These are phyloP conservation scores for Gracilaria domingensis DNA, from an alignment of 23 red algal species.

Conservation along the genomic window DNA sequence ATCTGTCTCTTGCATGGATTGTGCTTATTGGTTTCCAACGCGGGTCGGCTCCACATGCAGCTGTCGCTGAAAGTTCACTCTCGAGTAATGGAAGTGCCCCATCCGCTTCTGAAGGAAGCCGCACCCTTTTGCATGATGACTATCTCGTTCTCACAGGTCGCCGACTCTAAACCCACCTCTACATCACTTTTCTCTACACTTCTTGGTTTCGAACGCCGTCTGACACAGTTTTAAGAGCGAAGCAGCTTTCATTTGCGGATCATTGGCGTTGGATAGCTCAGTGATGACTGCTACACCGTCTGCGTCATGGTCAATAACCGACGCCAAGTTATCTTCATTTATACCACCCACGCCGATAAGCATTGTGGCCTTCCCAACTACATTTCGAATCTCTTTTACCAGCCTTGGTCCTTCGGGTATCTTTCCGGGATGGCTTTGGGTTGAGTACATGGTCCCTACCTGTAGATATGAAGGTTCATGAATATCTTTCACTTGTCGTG, in stretches of 20 bases:
- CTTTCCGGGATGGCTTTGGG: conserved; percentile 82
- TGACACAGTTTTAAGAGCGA: conserved; percentile 20
- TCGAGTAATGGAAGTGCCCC: background rate
- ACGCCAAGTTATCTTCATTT: conserved; percentile 24
- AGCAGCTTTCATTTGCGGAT: conserved; percentile 25
- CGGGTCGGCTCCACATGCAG: conserved; percentile 23
- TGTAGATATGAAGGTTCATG: conserved; percentile 64
- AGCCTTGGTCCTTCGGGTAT: conserved; percentile 68
- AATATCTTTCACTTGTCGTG: conserved; percentile 10
- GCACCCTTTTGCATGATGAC: background rate
- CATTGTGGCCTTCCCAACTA: background rate
- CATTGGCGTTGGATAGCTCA: conserved; percentile 34
- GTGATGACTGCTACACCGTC: conserved; percentile 84
- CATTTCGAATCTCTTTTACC: conserved; percentile 34
- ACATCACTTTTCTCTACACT: background rate
- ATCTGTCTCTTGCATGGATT: conserved; percentile 91
- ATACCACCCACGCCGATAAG: conserved; percentile 81
- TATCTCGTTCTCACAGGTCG: background rate
- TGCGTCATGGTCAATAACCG: conserved; percentile 65
- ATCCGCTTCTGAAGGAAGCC: background rate
- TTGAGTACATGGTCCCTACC: conserved; percentile 86
- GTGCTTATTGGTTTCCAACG: conserved; percentile 96
- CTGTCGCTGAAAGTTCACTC: conserved; percentile 15
- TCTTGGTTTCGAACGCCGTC: background rate
- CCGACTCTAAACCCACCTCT: background rate